Percentiles rank a stretch among this genome's conserved stretches.
These are phyloP conservation scores for Cymbidium sinense DNA, from an alignment of 106 monocot species.

Conservation along the genomic window DNA sequence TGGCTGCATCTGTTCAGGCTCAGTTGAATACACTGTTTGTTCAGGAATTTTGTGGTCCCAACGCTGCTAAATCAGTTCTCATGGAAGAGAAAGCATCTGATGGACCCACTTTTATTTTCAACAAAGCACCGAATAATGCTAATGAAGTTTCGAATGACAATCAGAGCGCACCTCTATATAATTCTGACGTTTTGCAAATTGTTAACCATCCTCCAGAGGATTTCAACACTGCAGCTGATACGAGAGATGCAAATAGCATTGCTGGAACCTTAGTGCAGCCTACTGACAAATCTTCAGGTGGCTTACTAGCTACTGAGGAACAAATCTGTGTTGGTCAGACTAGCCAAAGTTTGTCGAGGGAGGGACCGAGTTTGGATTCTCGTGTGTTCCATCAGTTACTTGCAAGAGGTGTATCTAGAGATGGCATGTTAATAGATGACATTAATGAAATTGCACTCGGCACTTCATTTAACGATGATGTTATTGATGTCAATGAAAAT, in stretches of 20 bases:
- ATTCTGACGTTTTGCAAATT: conserved; percentile 6
- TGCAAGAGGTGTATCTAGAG: no score
- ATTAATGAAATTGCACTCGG: not conserved
- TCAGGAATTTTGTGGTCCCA: not conserved
- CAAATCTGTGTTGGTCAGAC: not conserved
- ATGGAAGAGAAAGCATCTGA: conserved; percentile 1
- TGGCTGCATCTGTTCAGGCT: conserved; percentile 49
- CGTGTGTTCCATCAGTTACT: not conserved
- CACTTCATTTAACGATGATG: not conserved
- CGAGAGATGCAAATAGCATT: not conserved
- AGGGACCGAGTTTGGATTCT: conserved; percentile 1
- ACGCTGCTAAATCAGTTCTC: not conserved
- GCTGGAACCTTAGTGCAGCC: not conserved
- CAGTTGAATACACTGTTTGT: conserved; percentile 45
- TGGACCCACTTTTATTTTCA: conserved; percentile 6
- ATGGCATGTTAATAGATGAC: not conserved
- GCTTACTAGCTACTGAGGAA: not conserved
- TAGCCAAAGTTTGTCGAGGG: not conserved
- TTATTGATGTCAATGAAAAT: not conserved
- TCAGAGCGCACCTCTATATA: conserved; percentile 2
- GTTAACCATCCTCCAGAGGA: not conserved
- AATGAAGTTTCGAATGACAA: conserved; percentile 7
- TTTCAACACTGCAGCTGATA: not conserved
- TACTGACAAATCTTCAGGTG: not conserved
- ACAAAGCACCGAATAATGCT: conserved; percentile 12